Base-by-base conservation (phyloP, 306 rosid species). In the Amphicarpaea edgeworthii region DNA sequence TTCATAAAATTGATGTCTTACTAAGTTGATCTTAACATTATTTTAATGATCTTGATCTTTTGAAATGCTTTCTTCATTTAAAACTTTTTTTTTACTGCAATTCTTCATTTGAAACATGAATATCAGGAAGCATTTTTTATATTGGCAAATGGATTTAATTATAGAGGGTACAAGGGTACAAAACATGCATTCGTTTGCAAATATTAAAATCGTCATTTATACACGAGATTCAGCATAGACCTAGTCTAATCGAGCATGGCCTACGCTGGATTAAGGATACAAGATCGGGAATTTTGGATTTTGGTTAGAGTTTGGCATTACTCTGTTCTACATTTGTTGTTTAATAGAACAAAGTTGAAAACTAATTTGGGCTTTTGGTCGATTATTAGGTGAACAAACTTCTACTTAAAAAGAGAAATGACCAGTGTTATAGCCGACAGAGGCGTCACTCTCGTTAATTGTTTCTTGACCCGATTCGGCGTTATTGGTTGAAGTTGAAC, bases 371-470 rank as follows among this genome's bases (percentile, higher is more conserved):
- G 38, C 37, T 0, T 51, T 34, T 71, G 50, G 45, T 47, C 11
- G 34, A 32, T 53, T 71, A 71, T 71, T 71, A 71, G 40, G 66
- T 54, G 51, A 71, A 54, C 65, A 53, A 54, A 54, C 11, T 21
- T 54, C 26, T 20, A 54, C 62, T 34, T 5, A 16, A 17, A 17
- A 8, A 63, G 21, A 10, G 24, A 62, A 63, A 63, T 26, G 30
- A 17, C 46, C 45, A 2, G 23, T 26, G 49, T 70, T 30, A 20
- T 53, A 16, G 21, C 75, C 63, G 75, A 20, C 49, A 16, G 12
- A 47, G 60, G 19, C 23, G 4, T 37, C 64, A n/a, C 50, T 34
- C 19, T 6, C 17, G 20, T 37, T 9, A 49, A 16, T 49, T 30
- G 59, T 49, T 17, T 32, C 6, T 69, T 32, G 46, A 10, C 51